phyloP scores from a whole-genome alignment of 306 rosid genomes.

The Vigna nakashimae region DNA sequence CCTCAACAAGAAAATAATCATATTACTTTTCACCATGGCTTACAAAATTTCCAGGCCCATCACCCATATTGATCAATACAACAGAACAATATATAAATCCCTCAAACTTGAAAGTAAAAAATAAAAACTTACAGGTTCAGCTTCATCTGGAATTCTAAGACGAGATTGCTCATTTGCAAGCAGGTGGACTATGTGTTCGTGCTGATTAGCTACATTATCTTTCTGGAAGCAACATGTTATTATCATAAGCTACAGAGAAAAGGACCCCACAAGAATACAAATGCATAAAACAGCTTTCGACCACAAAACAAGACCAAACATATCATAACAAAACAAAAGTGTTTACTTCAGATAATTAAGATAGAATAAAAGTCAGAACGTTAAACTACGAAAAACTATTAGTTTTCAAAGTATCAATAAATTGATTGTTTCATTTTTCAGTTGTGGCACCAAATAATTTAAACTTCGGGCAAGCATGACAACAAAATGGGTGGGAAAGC shows the following conservation, averaged over 20 bases:
- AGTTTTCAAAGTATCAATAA: slow-evolving; percentile 27
- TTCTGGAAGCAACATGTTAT: slow-evolving; percentile 62
- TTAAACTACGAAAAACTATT: background rate
- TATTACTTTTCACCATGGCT: background rate
- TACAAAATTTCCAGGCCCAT: background rate
- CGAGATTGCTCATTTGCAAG: slow-evolving; percentile 94
- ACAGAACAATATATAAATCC: background rate
- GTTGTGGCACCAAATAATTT: slow-evolving; percentile 4
- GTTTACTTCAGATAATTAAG: background rate
- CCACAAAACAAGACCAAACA: slow-evolving; percentile 20
- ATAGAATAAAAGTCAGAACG: slow-evolving; percentile 12
- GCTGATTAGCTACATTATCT: slow-evolving; percentile 92
- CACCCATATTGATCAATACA: slow-evolving; percentile 4
- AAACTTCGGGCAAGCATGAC: background rate
- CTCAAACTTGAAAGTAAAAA: background rate
- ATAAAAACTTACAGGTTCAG: slow-evolving; percentile 73
- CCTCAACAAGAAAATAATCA: background rate
- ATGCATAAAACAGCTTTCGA: slow-evolving; percentile 7
- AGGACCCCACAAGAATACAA: slow-evolving; percentile 2
- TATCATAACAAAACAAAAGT: slow-evolving; percentile 24
- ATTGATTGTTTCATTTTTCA: slow-evolving; percentile 10
- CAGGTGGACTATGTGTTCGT: slow-evolving; percentile 84
- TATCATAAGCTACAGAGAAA: slow-evolving; percentile 37
- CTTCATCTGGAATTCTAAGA: slow-evolving; percentile 70
- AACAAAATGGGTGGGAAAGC: background rate